phyloP scores from a whole-genome alignment of 305 asterid species.

The Withania somnifera region DNA sequence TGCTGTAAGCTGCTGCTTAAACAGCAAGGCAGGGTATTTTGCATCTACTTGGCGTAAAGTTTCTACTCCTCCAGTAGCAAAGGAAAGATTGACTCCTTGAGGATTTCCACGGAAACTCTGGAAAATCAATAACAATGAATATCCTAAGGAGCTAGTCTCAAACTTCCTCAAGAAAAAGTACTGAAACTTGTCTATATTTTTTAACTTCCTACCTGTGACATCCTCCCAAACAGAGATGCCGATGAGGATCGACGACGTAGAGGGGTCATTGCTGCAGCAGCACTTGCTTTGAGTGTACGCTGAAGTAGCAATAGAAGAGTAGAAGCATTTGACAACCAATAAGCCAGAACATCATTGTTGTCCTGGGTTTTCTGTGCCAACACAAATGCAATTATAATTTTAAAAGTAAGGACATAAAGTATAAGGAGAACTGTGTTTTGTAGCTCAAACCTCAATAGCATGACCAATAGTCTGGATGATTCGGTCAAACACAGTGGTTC shows the following conservation, averaged over 20 bases:
- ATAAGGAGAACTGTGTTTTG: conserved; percentile 5
- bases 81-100: conserved; percentile 59
- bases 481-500: conserved; percentile 50
- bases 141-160: conserved; percentile 2
- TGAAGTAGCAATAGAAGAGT: conserved; percentile 53
- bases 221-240: conserved; percentile 48
- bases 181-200: not conserved
- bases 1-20: conserved; percentile 69
- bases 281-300: conserved; percentile 61
- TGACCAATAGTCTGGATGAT: conserved; percentile 60
- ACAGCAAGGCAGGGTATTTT: conserved; percentile 64
- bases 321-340: conserved; percentile 62
- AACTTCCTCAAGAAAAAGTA: not conserved
- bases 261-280: conserved; percentile 51
- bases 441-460: conserved; percentile 48
- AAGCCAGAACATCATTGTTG: conserved; percentile 50
- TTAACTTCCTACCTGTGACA: conserved; percentile 31
- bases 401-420: conserved; percentile 4
- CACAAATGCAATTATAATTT: not conserved
- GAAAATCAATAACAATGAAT: conserved; percentile 10
- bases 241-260: conserved; percentile 56
- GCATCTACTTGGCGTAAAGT: conserved; percentile 92
- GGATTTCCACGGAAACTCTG: conserved; percentile 90
- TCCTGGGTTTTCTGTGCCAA: conserved; percentile 50
- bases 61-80: conserved; percentile 69